phyloP scores from a whole-genome alignment of 1,284 basidiomycete genomes.

The Stereum hirsutum region DNA sequence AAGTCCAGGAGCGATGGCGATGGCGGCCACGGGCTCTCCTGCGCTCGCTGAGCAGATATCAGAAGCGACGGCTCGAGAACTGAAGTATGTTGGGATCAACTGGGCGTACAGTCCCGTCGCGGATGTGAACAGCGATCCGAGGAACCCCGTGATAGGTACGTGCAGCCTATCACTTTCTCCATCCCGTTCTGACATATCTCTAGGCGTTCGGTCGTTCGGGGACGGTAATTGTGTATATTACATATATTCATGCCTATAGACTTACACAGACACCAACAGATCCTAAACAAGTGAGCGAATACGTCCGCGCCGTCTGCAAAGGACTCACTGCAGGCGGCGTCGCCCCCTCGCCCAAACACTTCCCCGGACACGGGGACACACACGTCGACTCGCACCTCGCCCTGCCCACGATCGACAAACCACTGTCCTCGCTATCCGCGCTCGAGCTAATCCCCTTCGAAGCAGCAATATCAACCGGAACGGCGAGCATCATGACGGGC shows the following conservation, averaged over 20 bases:
- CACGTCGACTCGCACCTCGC: slow-evolving; percentile 63
- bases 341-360: slow-evolving; percentile 58
- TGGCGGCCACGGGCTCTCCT: slow-evolving; percentile 43
- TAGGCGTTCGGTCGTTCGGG: slow-evolving; percentile 62
- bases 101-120: slow-evolving; percentile 62
- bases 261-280: slow-evolving; percentile 25
- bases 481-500: slow-evolving; percentile 57
- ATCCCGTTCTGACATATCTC: slow-evolving; percentile 1
- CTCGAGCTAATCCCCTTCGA: slow-evolving; percentile 55
- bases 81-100: slow-evolving; percentile 54
- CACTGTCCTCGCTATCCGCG: slow-evolving; percentile 25
- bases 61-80: slow-evolving; percentile 40
- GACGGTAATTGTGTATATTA: slow-evolving; percentile 32
- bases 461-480: slow-evolving; percentile 27
- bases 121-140: slow-evolving; percentile 57
- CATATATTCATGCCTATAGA: not conserved
- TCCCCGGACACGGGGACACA: slow-evolving; percentile 68
- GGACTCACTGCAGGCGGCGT: slow-evolving; percentile 41
- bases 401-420: slow-evolving; percentile 49
- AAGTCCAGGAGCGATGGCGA: slow-evolving; percentile 67
- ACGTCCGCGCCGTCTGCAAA: slow-evolving; percentile 34
- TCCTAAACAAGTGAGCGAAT: slow-evolving; percentile 38
- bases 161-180: not conserved
- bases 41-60: slow-evolving; percentile 38
- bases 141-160: slow-evolving; percentile 64